phyloP scores from a whole-genome alignment of 2,329 filamentous ascomycete genomes.

The Penicillium sp. region DNA sequence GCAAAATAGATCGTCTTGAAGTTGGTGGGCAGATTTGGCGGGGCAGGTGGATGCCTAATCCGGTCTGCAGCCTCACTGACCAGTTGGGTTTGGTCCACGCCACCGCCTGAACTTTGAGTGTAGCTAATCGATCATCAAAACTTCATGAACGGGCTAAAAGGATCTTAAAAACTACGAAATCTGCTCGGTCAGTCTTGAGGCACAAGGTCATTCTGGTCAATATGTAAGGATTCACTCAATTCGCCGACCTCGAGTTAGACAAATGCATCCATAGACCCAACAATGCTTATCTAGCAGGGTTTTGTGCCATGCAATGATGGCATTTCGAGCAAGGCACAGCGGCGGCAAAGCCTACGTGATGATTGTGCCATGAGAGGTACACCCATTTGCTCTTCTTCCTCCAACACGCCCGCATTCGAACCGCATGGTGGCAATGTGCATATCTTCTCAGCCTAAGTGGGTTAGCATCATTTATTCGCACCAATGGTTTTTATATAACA shows the following conservation, averaged over 20 bases:
- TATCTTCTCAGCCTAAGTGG: not conserved
- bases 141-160: not conserved
- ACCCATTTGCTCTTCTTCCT: not conserved
- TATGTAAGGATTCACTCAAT: not conserved
- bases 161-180: not conserved
- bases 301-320: not conserved
- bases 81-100: not conserved
- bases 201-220: not conserved
- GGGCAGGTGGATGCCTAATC: not conserved
- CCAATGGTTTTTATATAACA: not conserved
- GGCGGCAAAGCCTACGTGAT: not conserved
- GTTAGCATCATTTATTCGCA: not conserved
- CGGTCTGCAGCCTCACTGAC: not conserved
- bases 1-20: not conserved
- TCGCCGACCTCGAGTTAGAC: not conserved
- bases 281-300: too few relatives aligned
- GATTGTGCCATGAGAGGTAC: not conserved
- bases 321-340: not conserved
- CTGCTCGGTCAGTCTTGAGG: not conserved
- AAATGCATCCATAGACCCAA: too few relatives aligned
- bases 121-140: not conserved
- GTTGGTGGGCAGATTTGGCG: not conserved
- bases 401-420: not conserved
- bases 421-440: not conserved
- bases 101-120: not conserved